phyloP scores from a whole-genome alignment of 1,139 yeast genomes.

The Pichia sp. region DNA sequence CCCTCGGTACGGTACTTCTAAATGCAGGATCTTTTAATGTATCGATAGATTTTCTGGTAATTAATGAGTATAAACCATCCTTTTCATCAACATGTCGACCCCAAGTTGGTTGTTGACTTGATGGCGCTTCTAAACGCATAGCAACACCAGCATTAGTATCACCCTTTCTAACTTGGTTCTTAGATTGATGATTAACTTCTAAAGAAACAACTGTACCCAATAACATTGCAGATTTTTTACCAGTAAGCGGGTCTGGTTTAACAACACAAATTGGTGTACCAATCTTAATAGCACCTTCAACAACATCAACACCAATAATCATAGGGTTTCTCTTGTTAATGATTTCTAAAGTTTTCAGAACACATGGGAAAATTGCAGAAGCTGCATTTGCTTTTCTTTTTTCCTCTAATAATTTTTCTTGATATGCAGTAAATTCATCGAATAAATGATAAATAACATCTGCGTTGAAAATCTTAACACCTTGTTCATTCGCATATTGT shows the following conservation, averaged over 20 bases:
- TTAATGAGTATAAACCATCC: constrained; percentile 81
- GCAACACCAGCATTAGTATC: constrained; percentile 98
- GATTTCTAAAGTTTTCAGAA: constrained; percentile 86
- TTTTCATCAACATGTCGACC: constrained; percentile 97
- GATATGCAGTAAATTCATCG: constrained; percentile 91
- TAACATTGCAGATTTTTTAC: constrained; percentile 62
- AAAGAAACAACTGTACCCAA: constrained; percentile 82
- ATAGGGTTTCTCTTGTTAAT: constrained; percentile 98
- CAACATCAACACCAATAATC: constrained; percentile 97
- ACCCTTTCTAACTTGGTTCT: constrained; percentile 78
- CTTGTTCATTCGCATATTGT: constrained; percentile 91
- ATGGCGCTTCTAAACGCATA: constrained; percentile 90
- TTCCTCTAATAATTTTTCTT: constrained; percentile 75
- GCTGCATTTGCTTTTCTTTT: constrained; percentile 86
- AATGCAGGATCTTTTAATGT: constrained; percentile 98
- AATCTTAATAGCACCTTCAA: constrained; percentile 79
- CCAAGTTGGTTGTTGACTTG: constrained; percentile 93
- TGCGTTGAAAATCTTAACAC: constrained; percentile 86
- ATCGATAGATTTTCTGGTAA: constrained; percentile 85
- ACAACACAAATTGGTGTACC: constrained; percentile 98
- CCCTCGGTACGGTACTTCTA: constrained; percentile 87
- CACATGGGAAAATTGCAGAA: constrained; percentile 92
- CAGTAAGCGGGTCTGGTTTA: constrained; percentile 78
- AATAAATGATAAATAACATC: constrained; percentile 94
- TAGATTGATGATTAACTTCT: constrained; percentile 90